A percentile compares a stretch with the other conserved stretches of the same genome.
Evolutionary conservation across 2,329 filamentous ascomycete species (phyloP).

Genomic region (Monilinia laxa): DNA sequence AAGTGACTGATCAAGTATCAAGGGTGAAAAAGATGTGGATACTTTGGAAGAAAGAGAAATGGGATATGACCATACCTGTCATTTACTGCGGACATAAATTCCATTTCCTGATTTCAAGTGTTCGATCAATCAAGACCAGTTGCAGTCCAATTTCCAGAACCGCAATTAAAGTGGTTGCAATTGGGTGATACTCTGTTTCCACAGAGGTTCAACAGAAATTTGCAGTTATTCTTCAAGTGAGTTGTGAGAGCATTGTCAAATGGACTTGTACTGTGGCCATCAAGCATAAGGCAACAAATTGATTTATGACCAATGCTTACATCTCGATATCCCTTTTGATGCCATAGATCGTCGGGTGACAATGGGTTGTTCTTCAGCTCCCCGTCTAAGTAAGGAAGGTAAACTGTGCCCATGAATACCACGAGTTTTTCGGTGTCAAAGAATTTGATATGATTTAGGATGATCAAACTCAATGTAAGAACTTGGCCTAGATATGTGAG

Average conservation of each 20-base stretch:
- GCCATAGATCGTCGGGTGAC: not conserved
- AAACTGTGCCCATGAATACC: not conserved
- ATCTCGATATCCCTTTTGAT: not conserved
- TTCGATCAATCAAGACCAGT: not conserved
- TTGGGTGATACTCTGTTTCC: too few species aligned
- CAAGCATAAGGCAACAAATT: not conserved
- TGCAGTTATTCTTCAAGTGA: not conserved
- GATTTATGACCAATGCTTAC: not conserved
- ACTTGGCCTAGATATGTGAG: not conserved
- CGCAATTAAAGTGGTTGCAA: too few species aligned
- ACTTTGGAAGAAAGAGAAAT: not conserved
- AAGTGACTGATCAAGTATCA: too few species aligned
- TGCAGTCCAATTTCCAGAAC: not conserved
- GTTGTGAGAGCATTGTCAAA: not conserved
- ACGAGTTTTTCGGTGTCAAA: not conserved
- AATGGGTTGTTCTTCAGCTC: not conserved
- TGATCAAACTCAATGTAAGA: not conserved
- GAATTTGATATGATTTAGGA: too few species aligned
- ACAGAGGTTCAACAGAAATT: not conserved
- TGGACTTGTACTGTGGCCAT: fast-evolving
- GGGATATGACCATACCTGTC: not conserved
- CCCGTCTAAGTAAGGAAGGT: not conserved
- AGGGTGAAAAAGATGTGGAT: too few species aligned
- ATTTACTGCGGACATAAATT: not conserved
- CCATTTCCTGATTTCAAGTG: not conserved